phyloP scores from a whole-genome alignment of 1,139 yeast genomes.

The Saccharomyces hybrid region DNA sequence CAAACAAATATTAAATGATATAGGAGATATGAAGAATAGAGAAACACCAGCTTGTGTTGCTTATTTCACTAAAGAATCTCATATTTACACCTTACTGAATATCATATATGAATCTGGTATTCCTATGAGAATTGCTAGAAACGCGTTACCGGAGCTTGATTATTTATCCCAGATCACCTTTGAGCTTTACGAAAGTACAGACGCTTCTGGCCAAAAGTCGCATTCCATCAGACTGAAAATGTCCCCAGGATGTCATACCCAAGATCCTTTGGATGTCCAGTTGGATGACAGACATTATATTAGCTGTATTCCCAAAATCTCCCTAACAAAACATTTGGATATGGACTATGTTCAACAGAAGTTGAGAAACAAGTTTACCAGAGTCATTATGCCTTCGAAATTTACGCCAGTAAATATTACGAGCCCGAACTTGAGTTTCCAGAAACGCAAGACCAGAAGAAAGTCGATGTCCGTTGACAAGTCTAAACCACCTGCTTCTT shows the following conservation, averaged over 20 bases:
- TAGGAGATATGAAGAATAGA: slow-evolving; percentile 68
- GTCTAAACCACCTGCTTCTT: neutral
- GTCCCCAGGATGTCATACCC: slow-evolving; percentile 97
- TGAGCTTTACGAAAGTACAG: slow-evolving; percentile 81
- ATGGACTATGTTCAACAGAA: slow-evolving; percentile 82
- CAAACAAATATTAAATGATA: slow-evolving; percentile 73
- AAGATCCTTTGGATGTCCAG: slow-evolving; percentile 93
- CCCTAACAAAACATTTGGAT: slow-evolving; percentile 87
- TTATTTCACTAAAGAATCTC: slow-evolving; percentile 94
- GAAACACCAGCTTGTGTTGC: slow-evolving; percentile 78
- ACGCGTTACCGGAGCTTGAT: slow-evolving; percentile 92
- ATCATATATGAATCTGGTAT: slow-evolving; percentile 89
- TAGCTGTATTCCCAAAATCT: slow-evolving; percentile 86
- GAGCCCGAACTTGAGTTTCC: slow-evolving; percentile 43
- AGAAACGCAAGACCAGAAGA: slow-evolving; percentile 12
- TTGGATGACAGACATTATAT: slow-evolving; percentile 94
- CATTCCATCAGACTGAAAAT: slow-evolving; percentile 82
- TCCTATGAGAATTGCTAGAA: slow-evolving; percentile 89
- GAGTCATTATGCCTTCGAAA: slow-evolving; percentile 86
- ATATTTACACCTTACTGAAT: slow-evolving; percentile 85
- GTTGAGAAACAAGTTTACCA: slow-evolving; percentile 69
- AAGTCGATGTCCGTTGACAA: neutral
- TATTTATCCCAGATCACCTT: slow-evolving; percentile 91
- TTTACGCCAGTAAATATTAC: slow-evolving; percentile 85
- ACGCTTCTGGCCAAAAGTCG: slow-evolving; percentile 60